Evolutionary conservation across 2,329 filamentous ascomycete species (phyloP), one percentile per base, ranked within the genome.

Genomic region (Hypomyces perniciosus): DNA sequence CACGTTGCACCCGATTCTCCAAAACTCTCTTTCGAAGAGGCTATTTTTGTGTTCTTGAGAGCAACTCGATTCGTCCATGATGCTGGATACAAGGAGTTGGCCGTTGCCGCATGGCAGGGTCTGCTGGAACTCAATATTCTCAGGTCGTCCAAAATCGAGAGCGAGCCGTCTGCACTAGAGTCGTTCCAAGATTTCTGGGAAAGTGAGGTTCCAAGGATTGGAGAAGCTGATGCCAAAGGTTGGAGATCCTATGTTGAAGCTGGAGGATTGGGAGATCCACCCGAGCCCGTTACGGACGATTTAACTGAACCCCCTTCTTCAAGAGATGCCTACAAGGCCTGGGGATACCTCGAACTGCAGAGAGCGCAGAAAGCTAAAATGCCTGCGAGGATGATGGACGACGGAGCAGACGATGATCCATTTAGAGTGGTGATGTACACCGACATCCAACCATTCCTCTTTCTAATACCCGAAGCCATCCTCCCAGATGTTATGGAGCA

Each of bases 151-250:
- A 38, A 62, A 5, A 46, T 69, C 3, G 49, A 60, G n/a, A 43
- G 61, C 38, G 56, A 59, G 2, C 48, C 59, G 8, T 57, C 56
- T n/a, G 52, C 57, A 0, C 38, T 74, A 8, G 62, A 67, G 2
- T 62, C 63, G 0, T 87, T 96, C 54, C 72, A 79, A 44, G 77
- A 84, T 2, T 96, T 93, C 56, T 97, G 93, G 93, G 90, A 96
- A 53, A 88, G 83, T 51, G 92, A 96, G 62, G 76, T 82, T 1
- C 74, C 86, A 0, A 80, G 92, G 5, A 78, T 96, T 48, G 92
- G 92, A 8, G 92, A 97, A 59, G 61, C 69, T 1, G 75, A 73
- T 2, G 84, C 89, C 3, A 73, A 76, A 54, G 90, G 90, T 1
- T 96, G 90, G 90, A 64, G 61, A 2, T 61, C 71, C n/a, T 83